Evolutionary conservation across 441 rosid species (phyloP).

Genomic region (Bocquillonia castaneifolia): DNA sequence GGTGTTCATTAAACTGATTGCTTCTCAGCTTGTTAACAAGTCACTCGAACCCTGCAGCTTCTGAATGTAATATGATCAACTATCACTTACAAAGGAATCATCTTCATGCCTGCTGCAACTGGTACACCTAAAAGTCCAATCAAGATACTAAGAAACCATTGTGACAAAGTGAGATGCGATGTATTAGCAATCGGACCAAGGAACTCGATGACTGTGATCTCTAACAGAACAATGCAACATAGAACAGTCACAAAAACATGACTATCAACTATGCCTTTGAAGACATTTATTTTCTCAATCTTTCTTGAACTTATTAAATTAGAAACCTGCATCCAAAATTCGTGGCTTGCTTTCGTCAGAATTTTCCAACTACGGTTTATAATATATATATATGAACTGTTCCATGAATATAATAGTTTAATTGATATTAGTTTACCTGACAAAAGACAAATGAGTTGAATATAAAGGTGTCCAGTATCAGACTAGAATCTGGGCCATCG

Average conservation of each 20-base stretch:
- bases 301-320: slow-evolving; percentile 53
- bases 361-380: background rate
- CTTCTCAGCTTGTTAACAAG: background rate
- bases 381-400: no score
- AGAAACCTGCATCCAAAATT: slow-evolving; percentile 33
- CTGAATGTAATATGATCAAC: background rate
- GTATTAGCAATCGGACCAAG: slow-evolving; percentile 45
- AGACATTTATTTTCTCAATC: slow-evolving; percentile 46
- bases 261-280: slow-evolving; percentile 41
- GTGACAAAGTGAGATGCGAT: slow-evolving; percentile 33
- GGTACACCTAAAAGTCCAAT: slow-evolving; percentile 46
- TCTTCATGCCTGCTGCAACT: slow-evolving; percentile 38
- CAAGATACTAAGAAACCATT: slow-evolving; percentile 38
- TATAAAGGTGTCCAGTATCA: slow-evolving; percentile 40
- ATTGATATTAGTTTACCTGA: slow-evolving; percentile 47
- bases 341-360: background rate
- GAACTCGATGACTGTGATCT: slow-evolving; percentile 44
- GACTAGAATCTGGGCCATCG: slow-evolving; percentile 32
- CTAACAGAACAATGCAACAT: slow-evolving; percentile 32
- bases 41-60: background rate
- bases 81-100: slow-evolving; percentile 21
- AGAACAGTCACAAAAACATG: slow-evolving; percentile 35
- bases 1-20: no score
- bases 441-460: slow-evolving; percentile 54
- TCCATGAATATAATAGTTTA: no score